phyloP scores from a whole-genome alignment of 208 protist genomes.

The Crithidia expoeki region DNA sequence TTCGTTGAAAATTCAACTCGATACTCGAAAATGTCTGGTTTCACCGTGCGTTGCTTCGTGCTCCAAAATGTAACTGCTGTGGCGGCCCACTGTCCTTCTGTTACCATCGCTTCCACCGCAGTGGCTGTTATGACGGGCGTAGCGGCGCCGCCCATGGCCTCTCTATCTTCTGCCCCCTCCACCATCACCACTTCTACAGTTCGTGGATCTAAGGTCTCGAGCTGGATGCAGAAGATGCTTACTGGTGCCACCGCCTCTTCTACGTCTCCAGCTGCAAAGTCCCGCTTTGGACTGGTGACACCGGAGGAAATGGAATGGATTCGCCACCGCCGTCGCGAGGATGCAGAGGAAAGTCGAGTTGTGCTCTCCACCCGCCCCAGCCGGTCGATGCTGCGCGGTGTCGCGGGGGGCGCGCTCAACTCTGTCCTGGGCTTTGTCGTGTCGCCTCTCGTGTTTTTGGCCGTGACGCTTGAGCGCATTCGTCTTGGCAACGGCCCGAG shows the following conservation, averaged over 20 bases:
- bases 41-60: slow-evolving; percentile 68
- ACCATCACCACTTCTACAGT: background rate
- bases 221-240: slow-evolving; percentile 22
- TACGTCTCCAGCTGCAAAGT: background rate
- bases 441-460: slow-evolving; percentile 68
- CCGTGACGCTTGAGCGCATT: slow-evolving; percentile 61
- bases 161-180: background rate
- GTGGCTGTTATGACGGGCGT: slow-evolving; percentile 26
- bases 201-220: background rate
- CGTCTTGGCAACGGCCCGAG: slow-evolving; percentile 32
- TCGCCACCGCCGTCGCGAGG: slow-evolving; percentile 47
- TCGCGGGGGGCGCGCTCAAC: slow-evolving; percentile 61
- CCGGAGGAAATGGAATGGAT: slow-evolving; percentile 73
- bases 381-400: slow-evolving; percentile 44
- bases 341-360: slow-evolving; percentile 70
- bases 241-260: background rate
- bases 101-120: slow-evolving; percentile 31
- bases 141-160: background rate
- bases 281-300: slow-evolving; percentile 68
- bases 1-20: no score
- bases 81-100: slow-evolving; percentile 56
- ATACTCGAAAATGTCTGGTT: slow-evolving; percentile 63
- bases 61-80: slow-evolving; percentile 78
- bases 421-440: slow-evolving; percentile 48
- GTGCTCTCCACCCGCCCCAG: slow-evolving; percentile 72